These are phyloP conservation scores for Firmiana major DNA, from an alignment of 345 rosid genomes.

Conservation along the genomic window DNA sequence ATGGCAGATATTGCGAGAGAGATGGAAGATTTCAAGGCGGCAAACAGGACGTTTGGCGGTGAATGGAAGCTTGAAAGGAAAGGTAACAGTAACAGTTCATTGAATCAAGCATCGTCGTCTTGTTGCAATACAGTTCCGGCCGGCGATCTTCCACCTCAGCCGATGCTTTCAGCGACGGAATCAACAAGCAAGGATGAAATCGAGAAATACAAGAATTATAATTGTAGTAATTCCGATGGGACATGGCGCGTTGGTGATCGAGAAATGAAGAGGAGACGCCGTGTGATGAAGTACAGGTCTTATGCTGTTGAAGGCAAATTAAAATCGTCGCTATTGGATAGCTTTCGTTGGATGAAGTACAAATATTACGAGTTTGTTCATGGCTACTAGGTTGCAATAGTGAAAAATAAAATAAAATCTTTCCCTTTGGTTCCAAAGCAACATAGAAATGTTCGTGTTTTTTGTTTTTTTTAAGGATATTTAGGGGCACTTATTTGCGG, in stretches of 20 bases:
- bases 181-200: not conserved
- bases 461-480: no score
- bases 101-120: not conserved
- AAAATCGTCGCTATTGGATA: slow-evolving; percentile 26
- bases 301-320: slow-evolving; percentile 33
- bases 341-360: slow-evolving; percentile 44
- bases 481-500: no score
- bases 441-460: no score
- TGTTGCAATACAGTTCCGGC: no score
- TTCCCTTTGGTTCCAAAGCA: no score
- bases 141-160: no score
- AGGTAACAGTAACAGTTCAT: not conserved
- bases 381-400: slow-evolving; percentile 24
- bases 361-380: slow-evolving; percentile 28
- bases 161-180: not conserved
- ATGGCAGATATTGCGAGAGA: slow-evolving; percentile 12
- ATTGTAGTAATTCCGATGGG: not conserved
- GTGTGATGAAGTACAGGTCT: slow-evolving; percentile 35
- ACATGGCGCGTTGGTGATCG: slow-evolving; percentile 17
- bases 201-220: not conserved
- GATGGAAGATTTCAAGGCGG: slow-evolving; percentile 11
- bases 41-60: not conserved
- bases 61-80: not conserved
- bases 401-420: no score
- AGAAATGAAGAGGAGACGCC: slow-evolving; percentile 37